Base-by-base conservation (phyloP, 2,329 filamentous ascomycete species). In the Penicillium sp. region DNA sequence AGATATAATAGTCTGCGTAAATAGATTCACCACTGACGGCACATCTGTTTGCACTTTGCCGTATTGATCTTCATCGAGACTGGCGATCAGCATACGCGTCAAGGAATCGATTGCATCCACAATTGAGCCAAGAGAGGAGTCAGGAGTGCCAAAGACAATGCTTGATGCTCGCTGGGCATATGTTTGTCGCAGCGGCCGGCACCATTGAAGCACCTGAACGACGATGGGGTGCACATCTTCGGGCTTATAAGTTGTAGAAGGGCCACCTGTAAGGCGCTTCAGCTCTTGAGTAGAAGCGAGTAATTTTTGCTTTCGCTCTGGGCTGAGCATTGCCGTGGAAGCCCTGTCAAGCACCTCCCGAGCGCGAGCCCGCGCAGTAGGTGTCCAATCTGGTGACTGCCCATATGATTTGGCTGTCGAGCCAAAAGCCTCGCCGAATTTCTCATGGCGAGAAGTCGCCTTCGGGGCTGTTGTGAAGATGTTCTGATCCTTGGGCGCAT, bases 31-130 rank as follows among this genome's bases (percentile, higher is more conserved):
- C 59, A 96, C 88, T 52, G 79, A 79, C 0, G 90, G 86, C 2
- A 98, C 87, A 65, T 95, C 91, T 46, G 87, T 83, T 66, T 96
- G 89, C n/a, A 96, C 94, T 68, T 91, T 90, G 14, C 94, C 94
- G 71, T 88, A 95, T 51, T 84, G 84, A 73, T 98, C 94, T 75
- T 98, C 93, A 3, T 81, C 80, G 57, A 97, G 78, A 75, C 90
- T 94, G 63, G 85, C 85, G 4, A 92, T 84, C 0, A 91, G 85
- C 30, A 98, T 82, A 53, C 84, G 83, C 13, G 86, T 87, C 42
- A 95, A 79, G 0, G 89, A 85, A 61, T 87, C 86, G n/a, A 88
- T 82, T 1, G 91, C 89, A 72, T 94, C 87, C 54, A 90, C 77
- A 66, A 92, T 89, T 16, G 89, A 79, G 33, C 85, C 85, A 1